A percentile compares a stretch with the other conserved stretches of the same genome.
Evolutionary conservation across 2,329 filamentous ascomycete genomes (phyloP).

Genomic region (Colletotrichum musae): DNA sequence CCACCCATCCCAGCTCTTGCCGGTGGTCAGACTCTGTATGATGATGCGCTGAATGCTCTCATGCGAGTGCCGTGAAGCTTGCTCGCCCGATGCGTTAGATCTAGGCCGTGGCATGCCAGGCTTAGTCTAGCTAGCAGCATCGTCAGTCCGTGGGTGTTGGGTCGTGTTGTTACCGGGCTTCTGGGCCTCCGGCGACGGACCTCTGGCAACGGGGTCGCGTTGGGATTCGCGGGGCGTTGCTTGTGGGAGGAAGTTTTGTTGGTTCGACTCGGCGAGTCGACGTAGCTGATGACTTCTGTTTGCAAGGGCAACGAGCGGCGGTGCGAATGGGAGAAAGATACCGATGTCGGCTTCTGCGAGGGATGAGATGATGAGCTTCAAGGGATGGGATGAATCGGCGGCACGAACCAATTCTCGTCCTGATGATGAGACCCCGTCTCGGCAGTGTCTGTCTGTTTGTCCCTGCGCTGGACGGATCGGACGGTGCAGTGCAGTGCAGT

Average conservation of each 20-base stretch:
- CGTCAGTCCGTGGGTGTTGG: not conserved
- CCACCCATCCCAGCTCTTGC: not conserved
- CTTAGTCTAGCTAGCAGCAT: not conserved
- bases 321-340: not conserved
- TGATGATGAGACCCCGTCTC: not conserved
- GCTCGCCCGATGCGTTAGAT: not conserved
- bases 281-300: no score
- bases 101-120: not conserved
- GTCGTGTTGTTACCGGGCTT: not conserved
- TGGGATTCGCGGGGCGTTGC: no score
- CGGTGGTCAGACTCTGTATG: not conserved
- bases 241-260: no score
- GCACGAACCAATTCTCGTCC: not conserved
- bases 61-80: not conserved
- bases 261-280: no score
- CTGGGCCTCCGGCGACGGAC: not conserved
- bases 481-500: not conserved
- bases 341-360: not conserved
- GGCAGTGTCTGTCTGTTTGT: not conserved
- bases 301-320: no score
- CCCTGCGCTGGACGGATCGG: conserved; percentile 1
- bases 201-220: no score
- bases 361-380: not conserved
- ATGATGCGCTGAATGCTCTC: not conserved
- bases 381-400: not conserved